Conservation (phyloP, 75 land plant genomes). For the Adiantum capillusveneris region DNA sequence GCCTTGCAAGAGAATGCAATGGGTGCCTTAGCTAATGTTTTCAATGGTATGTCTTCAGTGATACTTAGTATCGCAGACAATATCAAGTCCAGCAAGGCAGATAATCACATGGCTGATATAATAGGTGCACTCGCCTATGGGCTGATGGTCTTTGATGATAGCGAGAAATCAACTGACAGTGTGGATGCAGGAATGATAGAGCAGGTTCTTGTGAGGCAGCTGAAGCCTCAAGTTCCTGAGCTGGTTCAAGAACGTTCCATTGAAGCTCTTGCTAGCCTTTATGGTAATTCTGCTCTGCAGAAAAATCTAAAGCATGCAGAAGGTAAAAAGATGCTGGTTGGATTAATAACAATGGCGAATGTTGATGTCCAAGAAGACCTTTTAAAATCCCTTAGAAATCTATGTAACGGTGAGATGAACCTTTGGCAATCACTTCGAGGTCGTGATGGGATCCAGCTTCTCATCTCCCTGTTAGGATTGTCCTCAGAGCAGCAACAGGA, state of each 20-base stretch:
- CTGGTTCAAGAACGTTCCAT: conserved; percentile 32
- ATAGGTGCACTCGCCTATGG: conserved; percentile 44
- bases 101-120: conserved; percentile 22
- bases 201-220: conserved; percentile 25
- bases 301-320: conserved; percentile 28
- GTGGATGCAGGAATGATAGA: conserved; percentile 25
- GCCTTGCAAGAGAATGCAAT: conserved; percentile 44
- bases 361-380: conserved; percentile 31
- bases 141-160: conserved; percentile 25
- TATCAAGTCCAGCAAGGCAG: conserved; percentile 15
- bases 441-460: conserved; percentile 46
- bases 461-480: conserved; percentile 39
- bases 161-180: conserved; percentile 24
- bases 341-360: conserved; percentile 30
- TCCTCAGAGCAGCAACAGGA: conserved; percentile 41
- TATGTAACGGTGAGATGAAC: conserved; percentile 19
- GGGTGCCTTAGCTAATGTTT: conserved; percentile 36
- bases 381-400: conserved; percentile 21
- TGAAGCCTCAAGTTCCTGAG: conserved; percentile 9
- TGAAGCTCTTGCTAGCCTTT: conserved; percentile 38
- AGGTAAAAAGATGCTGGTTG: conserved; percentile 43
- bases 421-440: conserved; percentile 52
- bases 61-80: conserved; percentile 28
- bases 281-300: conserved; percentile 29
- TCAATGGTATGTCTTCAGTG: conserved; percentile 34